These are phyloP conservation scores for Puccinia polysora DNA, from an alignment of 1,284 basidiomycete species.

Conservation along the genomic window DNA sequence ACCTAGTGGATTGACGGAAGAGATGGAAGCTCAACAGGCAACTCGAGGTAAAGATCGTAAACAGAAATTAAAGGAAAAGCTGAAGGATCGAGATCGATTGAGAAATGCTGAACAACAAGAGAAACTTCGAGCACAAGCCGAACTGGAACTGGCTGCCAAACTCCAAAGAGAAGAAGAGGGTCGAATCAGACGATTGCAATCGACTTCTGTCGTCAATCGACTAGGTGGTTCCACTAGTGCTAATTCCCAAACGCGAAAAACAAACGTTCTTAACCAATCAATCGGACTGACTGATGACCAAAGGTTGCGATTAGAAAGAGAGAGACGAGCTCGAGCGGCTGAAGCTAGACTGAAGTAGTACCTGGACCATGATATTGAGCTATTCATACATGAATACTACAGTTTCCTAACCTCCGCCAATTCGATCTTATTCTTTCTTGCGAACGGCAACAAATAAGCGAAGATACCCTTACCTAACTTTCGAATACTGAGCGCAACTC, in stretches of 20 bases:
- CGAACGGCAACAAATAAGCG: too few species aligned
- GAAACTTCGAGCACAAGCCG: too few species aligned
- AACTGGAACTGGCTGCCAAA: not conserved
- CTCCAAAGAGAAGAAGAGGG: not conserved
- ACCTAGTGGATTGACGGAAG: conserved; percentile 73
- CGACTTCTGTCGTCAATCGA: not conserved
- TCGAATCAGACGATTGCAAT: not conserved
- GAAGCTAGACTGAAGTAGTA: conserved; percentile 38
- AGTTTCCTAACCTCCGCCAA: too few species aligned
- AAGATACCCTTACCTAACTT: too few species aligned
- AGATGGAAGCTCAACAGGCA: conserved; percentile 63
- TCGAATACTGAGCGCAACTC: too few species aligned
- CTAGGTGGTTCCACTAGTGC: conserved; percentile 6
- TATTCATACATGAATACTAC: too few species aligned
- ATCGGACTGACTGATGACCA: conserved; percentile 15
- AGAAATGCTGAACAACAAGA: not conserved
- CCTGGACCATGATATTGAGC: too few species aligned
- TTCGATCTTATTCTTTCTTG: too few species aligned
- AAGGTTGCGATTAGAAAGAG: conserved; percentile 23
- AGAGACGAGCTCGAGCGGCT: conserved; percentile 35
- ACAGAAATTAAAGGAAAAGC: conserved; percentile 27
- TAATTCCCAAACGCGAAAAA: not conserved
- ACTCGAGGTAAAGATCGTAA: conserved; percentile 19
- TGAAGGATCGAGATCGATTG: conserved; percentile 14
- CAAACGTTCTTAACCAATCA: not conserved